Base-by-base conservation (phyloP, 345 rosid species). In the Hibiscus tridactylites region DNA sequence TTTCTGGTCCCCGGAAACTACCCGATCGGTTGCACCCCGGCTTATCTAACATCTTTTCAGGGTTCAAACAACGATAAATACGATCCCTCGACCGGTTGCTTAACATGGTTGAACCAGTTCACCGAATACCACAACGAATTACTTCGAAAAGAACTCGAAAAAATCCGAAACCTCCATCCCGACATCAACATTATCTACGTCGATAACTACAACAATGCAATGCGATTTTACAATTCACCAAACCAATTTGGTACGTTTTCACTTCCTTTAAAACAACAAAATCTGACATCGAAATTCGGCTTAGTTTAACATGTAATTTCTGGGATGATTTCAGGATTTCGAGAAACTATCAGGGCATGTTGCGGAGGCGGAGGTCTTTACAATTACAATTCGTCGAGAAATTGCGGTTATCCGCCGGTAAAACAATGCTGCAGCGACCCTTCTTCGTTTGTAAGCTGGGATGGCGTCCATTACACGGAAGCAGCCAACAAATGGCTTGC, bases 1-100 rank as follows among this genome's bases (percentile, higher is more conserved):
- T 66, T 87, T 44, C 28, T 87, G 76, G 86, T 82, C 1, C 91
- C 89, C 0, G 84, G 91, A 59, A 79, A 70, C 72, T 68, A 80
- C 8, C 85, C 86, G 2, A 46, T 77, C 9, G 89, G 91, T 37
- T 85, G 87, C 64, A 54, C 17, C 6, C 42, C 87, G 0, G 33
- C 46, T 1, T 80, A 64, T 49, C 70, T 85, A 26, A 80, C 89
- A 8, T 6, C 46, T 5, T 87, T 75, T 46, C 65, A 73, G 26
- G 72, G 64, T 31, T 59, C 71, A 1, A 19, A 69, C 15, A 35
- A 69, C 58, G 39, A 66, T 58, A 74, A 79, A 3, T 72, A 79
- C 42, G 88, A 87, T 42, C 78, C 80, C 2, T 17, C 9, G 10
- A 83, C 83, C 0, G 85, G 88, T 7, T 87, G 91, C 70, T 29